A percentile compares a stretch with the other conserved stretches of the same genome.
phyloP scores from a whole-genome alignment of 225 moss, liverwort and hornwort genomes.

The Physcomitrium patens region DNA sequence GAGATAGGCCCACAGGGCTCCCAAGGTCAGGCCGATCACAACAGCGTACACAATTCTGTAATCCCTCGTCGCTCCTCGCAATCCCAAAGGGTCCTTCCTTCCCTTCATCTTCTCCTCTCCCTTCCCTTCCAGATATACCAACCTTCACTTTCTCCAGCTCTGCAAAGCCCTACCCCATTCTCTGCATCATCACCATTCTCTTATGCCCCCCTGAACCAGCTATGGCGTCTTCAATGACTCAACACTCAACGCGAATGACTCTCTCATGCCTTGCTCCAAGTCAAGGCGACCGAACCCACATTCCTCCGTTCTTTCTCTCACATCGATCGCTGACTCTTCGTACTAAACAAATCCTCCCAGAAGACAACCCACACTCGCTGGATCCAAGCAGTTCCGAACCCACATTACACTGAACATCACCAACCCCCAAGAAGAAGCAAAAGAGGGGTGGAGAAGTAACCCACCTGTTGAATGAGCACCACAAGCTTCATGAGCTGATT shows the following conservation, averaged over 20 bases:
- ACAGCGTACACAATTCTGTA: slow-evolving; percentile 64
- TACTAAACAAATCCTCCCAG: background rate
- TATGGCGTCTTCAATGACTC: slow-evolving; percentile 3
- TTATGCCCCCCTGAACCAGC: background rate
- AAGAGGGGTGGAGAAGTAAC: background rate
- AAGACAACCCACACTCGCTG: background rate
- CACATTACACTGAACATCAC: background rate
- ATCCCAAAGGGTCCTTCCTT: slow-evolving; percentile 66
- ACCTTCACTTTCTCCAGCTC: background rate
- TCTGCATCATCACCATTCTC: background rate
- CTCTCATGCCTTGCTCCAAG: background rate
- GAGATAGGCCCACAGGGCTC: slow-evolving; percentile 69
- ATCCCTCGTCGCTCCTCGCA: slow-evolving; percentile 41
- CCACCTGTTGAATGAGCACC: too few relatives aligned
- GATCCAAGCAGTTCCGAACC: background rate
- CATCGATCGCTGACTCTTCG: background rate
- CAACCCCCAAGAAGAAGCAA: background rate
- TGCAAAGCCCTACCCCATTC: background rate
- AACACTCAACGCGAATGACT: background rate
- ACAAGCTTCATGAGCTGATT: background rate
- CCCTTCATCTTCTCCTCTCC: slow-evolving; percentile 53
- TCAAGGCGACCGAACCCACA: background rate
- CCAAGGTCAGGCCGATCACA: slow-evolving; percentile 58
- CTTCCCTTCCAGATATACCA: background rate
- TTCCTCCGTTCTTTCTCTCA: background rate